Base-by-base conservation (phyloP, 2,329 filamentous ascomycete genomes). In the Cladorrhinum sp. region DNA sequence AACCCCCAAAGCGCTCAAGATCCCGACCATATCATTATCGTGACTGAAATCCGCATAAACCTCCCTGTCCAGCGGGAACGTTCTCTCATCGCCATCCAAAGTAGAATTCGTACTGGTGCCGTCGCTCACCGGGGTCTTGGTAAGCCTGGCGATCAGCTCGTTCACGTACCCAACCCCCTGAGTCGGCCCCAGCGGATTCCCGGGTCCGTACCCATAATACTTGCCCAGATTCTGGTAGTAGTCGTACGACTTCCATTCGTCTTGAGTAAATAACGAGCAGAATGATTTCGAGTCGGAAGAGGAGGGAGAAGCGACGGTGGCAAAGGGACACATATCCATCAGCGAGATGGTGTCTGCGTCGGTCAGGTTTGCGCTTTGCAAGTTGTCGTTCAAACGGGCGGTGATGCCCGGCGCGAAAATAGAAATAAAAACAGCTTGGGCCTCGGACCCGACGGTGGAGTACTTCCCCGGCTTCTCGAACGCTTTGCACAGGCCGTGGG, bases 1-100 rank as follows among this genome's bases (percentile, higher is more conserved):
- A 24, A 96, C 76, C 0, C 92, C 90, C 65, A 97, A 71, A 0
- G 92, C 91, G 4, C 86, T 86, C 71, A 90, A 90, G 6, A 96
- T 85, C 7, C 83, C 82, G 28, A 84, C 85, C 86, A 97, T 92
- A 71, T 89, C 87, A 73, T 96, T 96, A 75, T 97, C 93, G 74
- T 97, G 93, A 64, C 87, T 91, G 71, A 97, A 96, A 74, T 97
- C 93, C 0, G 91, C 92, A 70, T 96, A 97, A 1, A 96, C 76
- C 10, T 76, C 76, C 49, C 78, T 75, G 63, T 82, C 80, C 0
- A 96, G 77, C 0, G 93, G 92, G 69, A 96, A 97, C 0, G 90
- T 93, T 6, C 74, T 71, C 0, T 82, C 76, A 61, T 86, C 79
- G 4, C 77, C 76, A 72, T 96, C 90, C 0, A 96, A 81, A 0